Evolutionary conservation across 805 yeast species (phyloP).

Genomic region (Zygosaccharomyces bailii): DNA sequence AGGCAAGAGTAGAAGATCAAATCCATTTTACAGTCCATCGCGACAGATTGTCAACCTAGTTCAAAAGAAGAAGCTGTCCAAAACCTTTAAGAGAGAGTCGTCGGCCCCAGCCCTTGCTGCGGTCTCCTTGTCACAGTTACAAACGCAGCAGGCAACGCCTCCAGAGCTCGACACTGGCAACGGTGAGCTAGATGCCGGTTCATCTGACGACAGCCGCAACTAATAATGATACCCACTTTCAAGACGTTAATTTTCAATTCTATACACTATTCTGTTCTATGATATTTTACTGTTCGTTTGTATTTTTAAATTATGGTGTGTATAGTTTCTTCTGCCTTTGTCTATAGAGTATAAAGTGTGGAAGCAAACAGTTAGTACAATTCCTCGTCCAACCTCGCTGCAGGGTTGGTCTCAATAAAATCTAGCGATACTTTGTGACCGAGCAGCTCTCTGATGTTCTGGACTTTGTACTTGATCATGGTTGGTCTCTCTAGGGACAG

Average conservation of each 20-base stretch:
- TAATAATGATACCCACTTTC: not conserved
- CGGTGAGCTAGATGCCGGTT: slow-evolving; percentile 6
- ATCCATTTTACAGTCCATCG: slow-evolving; percentile 23
- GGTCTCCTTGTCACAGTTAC: not conserved
- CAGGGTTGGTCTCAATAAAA: slow-evolving; percentile 93
- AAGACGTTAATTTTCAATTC: not conserved
- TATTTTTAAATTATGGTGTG: not conserved
- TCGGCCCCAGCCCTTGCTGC: not conserved
- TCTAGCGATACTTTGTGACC: slow-evolving; percentile 96
- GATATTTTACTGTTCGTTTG: slow-evolving; percentile 4
- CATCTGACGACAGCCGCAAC: slow-evolving; percentile 4
- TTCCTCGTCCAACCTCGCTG: slow-evolving; percentile 91
- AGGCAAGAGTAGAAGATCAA: slow-evolving; percentile 16
- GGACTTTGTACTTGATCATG: slow-evolving; percentile 95
- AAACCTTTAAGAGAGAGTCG: slow-evolving; percentile 3
- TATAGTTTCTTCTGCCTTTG: slow-evolving; percentile 1
- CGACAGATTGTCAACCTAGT: slow-evolving; percentile 20
- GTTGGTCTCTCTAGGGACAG: slow-evolving; percentile 97
- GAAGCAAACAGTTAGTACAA: slow-evolving; percentile 34
- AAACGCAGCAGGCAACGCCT: slow-evolving; percentile 4
- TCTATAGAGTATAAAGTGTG: not conserved
- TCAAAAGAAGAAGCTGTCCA: slow-evolving; percentile 12
- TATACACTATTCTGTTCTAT: slow-evolving; percentile 4
- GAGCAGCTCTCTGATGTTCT: slow-evolving; percentile 90
- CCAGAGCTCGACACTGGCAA: not conserved